phyloP scores from a whole-genome alignment of 2,329 filamentous ascomycete genomes.

The Fusarium bulbicola region DNA sequence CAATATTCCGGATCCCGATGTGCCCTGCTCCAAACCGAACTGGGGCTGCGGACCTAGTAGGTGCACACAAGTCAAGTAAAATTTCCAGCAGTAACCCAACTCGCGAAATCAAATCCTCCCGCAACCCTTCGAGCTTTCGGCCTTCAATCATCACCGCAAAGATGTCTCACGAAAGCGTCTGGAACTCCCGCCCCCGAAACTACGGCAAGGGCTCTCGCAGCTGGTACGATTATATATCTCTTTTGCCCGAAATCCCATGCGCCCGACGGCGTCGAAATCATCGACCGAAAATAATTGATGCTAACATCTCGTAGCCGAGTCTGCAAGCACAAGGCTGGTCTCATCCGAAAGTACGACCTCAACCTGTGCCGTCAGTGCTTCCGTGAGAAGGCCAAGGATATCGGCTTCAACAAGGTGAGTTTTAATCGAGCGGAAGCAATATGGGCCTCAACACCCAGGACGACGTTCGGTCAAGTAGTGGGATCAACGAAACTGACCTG shows the following conservation, averaged over 20 bases:
- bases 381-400: constrained; percentile 77
- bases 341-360: constrained; percentile 99
- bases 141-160: constrained; percentile 53
- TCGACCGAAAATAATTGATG: constrained; percentile 21
- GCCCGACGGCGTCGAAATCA: background rate
- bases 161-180: constrained; percentile 90
- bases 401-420: constrained; percentile 76
- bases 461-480: background rate
- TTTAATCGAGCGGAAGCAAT: constrained; percentile 9
- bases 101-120: constrained; percentile 48
- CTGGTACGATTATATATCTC: constrained; percentile 73
- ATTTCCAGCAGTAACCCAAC: constrained; percentile 47
- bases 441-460: background rate
- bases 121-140: constrained; percentile 43
- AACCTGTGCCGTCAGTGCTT: constrained; percentile 87
- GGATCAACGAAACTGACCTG: constrained; percentile 25
- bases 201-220: constrained; percentile 96
- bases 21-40: constrained; percentile 30
- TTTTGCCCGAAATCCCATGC: constrained; percentile 4
- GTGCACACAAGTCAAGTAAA: constrained; percentile 47
- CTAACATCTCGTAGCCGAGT: constrained; percentile 62
- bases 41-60: constrained; percentile 50
- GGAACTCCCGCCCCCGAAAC: constrained; percentile 96
- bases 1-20: background rate
- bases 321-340: constrained; percentile 95